A percentile compares a stretch with the other conserved stretches of the same genome.
Conservation (phyloP, 2,329 filamentous ascomycete genomes). For the Ophiocordyceps camponoti-leonardi region DNA sequence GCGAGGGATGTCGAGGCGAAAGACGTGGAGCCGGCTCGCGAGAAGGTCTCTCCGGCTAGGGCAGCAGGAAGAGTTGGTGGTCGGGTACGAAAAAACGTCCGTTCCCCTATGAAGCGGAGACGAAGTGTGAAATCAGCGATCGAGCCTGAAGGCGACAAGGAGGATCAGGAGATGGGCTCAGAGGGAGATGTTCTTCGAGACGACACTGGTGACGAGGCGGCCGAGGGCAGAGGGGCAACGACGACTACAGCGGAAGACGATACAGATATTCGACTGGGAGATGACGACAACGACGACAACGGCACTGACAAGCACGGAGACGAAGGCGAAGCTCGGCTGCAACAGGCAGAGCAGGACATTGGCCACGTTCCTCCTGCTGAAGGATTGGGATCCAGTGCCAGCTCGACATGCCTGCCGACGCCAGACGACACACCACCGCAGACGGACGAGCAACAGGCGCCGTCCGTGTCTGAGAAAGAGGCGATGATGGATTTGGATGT, state of each 20-base stretch:
- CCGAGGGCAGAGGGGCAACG: constrained; percentile 15
- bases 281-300: constrained; percentile 2
- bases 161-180: no score
- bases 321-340: constrained; percentile 1
- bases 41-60: no score
- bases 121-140: no score
- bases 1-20: constrained; percentile 4
- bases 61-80: no score
- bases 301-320: background rate
- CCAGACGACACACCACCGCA: constrained; percentile 34
- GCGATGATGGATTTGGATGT: background rate
- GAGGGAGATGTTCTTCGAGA: no score
- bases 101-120: no score
- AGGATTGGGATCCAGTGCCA: constrained; percentile 11
- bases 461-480: background rate
- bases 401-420: constrained; percentile 26
- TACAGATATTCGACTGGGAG: constrained; percentile 1
- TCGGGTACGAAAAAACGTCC: no score
- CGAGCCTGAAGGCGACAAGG: no score
- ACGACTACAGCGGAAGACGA: constrained; percentile 18
- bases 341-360: constrained; percentile 3
- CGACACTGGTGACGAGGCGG: no score
- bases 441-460: constrained; percentile 4
- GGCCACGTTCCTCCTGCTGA: background rate
- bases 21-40: background rate